phyloP scores from a whole-genome alignment of 129 eudicot species.

The Smallanthus sonchifolius region DNA sequence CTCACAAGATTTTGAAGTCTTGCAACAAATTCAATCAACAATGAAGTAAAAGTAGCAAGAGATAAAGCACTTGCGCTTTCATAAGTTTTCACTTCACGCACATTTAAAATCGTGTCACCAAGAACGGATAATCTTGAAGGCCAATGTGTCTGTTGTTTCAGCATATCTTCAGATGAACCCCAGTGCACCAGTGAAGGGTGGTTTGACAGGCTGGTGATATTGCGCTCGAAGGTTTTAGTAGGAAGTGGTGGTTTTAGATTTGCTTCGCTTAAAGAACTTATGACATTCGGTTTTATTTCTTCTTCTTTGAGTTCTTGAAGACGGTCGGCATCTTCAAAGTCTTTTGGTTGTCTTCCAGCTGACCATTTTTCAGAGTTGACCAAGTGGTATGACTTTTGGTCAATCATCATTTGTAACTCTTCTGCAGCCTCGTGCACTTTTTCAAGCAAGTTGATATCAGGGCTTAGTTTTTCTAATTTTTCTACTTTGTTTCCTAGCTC shows the following conservation, averaged over 20 bases:
- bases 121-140: conserved; percentile 83
- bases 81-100: conserved; percentile 67
- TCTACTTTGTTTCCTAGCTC: conserved; percentile 87
- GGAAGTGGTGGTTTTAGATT: conserved; percentile 44
- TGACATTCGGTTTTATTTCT: conserved; percentile 46
- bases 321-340: conserved; percentile 58
- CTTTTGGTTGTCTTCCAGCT: conserved; percentile 50
- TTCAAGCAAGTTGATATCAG: conserved; percentile 44
- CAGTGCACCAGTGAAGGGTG: conserved; percentile 52
- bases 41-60: conserved; percentile 70
- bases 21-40: conserved; percentile 83
- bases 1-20: conserved; percentile 79
- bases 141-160: conserved; percentile 69
- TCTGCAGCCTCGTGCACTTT: conserved; percentile 89
- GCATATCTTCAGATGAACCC: conserved; percentile 52
- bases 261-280: conserved; percentile 71
- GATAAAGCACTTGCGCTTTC: conserved; percentile 90
- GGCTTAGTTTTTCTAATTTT: conserved; percentile 66
- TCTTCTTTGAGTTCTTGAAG: conserved; percentile 66
- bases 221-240: conserved; percentile 29
- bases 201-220: conserved; percentile 29
- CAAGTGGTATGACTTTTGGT: conserved; percentile 77
- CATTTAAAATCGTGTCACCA: conserved; percentile 61
- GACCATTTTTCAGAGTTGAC: conserved; percentile 69
- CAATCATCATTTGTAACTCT: conserved; percentile 71